Evolutionary conservation across 352 stramenopile genomes (phyloP).

Genomic region (Globisporangium abappressorium): DNA sequence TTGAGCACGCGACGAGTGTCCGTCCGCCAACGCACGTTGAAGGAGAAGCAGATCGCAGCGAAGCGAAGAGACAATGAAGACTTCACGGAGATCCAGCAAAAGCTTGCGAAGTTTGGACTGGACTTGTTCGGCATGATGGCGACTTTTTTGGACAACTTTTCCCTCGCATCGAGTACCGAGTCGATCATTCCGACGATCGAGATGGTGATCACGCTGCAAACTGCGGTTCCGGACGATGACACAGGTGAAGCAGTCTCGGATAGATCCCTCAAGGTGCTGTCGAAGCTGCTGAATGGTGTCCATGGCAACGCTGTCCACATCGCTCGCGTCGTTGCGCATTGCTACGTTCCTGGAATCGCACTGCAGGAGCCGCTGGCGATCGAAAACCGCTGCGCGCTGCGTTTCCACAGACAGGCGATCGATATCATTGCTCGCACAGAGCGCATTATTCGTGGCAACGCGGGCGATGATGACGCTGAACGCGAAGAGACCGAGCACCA

Average conservation of each 20-base stretch:
- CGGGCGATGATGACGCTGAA: slow-evolving; percentile 23
- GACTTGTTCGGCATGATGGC: slow-evolving; percentile 62
- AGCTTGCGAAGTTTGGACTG: slow-evolving; percentile 45
- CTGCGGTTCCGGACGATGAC: slow-evolving; percentile 35
- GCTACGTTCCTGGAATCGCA: slow-evolving; percentile 62
- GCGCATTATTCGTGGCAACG: slow-evolving; percentile 14
- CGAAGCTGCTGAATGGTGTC: slow-evolving; percentile 38
- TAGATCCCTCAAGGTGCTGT: slow-evolving; percentile 45
- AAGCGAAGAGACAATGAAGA: slow-evolving; percentile 21
- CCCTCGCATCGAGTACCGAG: slow-evolving; percentile 61
- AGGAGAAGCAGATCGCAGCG: slow-evolving; percentile 18
- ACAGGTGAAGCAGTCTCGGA: slow-evolving; percentile 32
- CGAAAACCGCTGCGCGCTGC: slow-evolving; percentile 46
- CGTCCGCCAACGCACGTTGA: slow-evolving; percentile 12
- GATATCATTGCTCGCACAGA: slow-evolving; percentile 48
- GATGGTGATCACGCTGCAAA: slow-evolving; percentile 58
- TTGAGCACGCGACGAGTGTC: slow-evolving; percentile 7
- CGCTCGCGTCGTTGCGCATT: slow-evolving; percentile 60
- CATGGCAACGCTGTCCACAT: slow-evolving; percentile 60
- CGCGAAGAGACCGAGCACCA: slow-evolving; percentile 32
- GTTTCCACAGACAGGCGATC: slow-evolving; percentile 68
- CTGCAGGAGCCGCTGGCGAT: slow-evolving; percentile 63
- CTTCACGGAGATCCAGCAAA: slow-evolving; percentile 24
- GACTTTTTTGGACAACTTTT: slow-evolving; percentile 55
- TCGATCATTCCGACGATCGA: slow-evolving; percentile 78